Base-by-base conservation (phyloP, 2,329 filamentous ascomycete species). In the Microdochium nivale region DNA sequence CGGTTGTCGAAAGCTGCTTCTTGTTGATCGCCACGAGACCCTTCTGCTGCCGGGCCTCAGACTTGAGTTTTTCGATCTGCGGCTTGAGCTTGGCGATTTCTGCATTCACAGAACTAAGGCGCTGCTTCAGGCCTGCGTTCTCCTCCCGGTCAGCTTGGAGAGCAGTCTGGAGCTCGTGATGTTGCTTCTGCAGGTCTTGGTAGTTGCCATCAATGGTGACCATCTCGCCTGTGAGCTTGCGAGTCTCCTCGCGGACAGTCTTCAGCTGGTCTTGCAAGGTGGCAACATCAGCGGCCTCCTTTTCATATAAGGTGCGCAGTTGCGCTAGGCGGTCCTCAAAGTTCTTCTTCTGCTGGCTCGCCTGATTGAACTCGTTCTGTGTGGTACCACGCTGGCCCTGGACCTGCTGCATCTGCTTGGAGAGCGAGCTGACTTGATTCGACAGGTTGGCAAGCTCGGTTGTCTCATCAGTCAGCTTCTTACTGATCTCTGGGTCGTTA, bases 1-100 rank as follows among this genome's bases (percentile, higher is more conserved):
- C 94, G 52, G 87, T 89, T 1, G 91, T 96, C 33, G 86, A 82
- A 54, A 97, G 75, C 70, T 99, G 94, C 73, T 99, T 99, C 77
- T 95, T 97, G 73, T 96, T 96, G 72, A 99, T 99, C 44, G 94
- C 91, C 27, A 95, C 92, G 58, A 97, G 77, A 19, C 94, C 94
- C 72, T 95, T 97, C 65, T 97, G 91, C 67, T 97, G 94, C 43
- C 94, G 84, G 25, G 90, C 90, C 60, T 96, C 90, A 13, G 87
- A 89, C 66, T 88, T 90, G 60, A 95, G 78, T 74, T 96, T 97
- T 67, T 99, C 94, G 50, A 99, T 83, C 58, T 92, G 86, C 30
- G 91, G 90, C 67, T 90, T 95, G 40, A 97, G 73, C 67, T 90
- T 86, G 19, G 82, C 78, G 59, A 96, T 85, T 67, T 95, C 90